These are phyloP conservation scores for Tetracladium marchalianum DNA, from an alignment of 495 filamentous ascomycete species.

Conservation along the genomic window DNA sequence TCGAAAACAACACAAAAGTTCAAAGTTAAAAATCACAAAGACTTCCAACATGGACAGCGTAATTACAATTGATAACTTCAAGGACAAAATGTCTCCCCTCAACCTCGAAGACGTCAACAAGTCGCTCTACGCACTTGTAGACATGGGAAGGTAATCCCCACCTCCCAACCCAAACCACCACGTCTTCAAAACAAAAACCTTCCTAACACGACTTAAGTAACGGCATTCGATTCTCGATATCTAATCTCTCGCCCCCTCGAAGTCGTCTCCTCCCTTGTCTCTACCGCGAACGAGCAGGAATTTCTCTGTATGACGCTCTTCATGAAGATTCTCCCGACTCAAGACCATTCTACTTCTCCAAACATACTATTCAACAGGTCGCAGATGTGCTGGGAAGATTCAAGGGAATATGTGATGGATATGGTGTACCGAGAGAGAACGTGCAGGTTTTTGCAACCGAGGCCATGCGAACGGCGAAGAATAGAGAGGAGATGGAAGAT, in stretches of 20 bases:
- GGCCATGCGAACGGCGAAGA: constrained; percentile 73
- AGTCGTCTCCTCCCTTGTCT: constrained; percentile 65
- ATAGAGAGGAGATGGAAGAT: constrained; percentile 55
- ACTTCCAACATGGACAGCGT: constrained; percentile 23
- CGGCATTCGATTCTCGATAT: constrained; percentile 89
- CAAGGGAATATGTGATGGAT: constrained; percentile 53
- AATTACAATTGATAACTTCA: constrained; percentile 40
- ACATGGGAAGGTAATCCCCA: constrained; percentile 61
- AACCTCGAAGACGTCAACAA: constrained; percentile 24
- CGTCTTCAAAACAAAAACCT: background rate
- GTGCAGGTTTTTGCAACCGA: constrained; percentile 79
- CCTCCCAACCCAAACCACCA: background rate
- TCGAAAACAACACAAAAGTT: no score
- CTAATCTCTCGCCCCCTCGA: constrained; percentile 59
- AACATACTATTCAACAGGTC: constrained; percentile 50
- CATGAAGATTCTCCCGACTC: constrained; percentile 23
- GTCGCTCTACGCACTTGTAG: constrained; percentile 51
- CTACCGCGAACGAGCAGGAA: constrained; percentile 65
- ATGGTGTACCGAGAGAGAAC: constrained; percentile 50
- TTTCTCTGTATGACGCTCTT: constrained; percentile 88
- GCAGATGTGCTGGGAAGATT: constrained; percentile 59
- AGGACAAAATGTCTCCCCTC: constrained; percentile 36
- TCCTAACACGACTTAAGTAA: constrained; percentile 46
- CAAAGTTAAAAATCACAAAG: constrained; percentile 2
- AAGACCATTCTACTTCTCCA: constrained; percentile 48